These are phyloP conservation scores for Colletotrichum falcatum DNA, from an alignment of 2,329 filamentous ascomycete genomes.

Conservation along the genomic window DNA sequence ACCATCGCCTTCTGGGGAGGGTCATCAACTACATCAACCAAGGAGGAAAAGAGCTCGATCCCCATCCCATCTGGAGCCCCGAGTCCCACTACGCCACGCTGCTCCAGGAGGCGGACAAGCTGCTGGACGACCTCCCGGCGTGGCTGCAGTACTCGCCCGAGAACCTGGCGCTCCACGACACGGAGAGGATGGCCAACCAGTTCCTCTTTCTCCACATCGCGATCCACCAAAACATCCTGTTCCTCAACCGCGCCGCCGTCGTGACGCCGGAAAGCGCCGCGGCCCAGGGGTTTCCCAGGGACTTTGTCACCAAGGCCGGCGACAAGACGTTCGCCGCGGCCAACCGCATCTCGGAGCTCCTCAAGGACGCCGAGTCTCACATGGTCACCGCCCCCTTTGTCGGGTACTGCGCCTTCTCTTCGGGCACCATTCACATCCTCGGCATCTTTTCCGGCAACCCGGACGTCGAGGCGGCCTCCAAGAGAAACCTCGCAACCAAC, in stretches of 20 bases:
- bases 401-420: conserved; percentile 93
- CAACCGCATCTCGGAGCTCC: conserved; percentile 84
- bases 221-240: conserved; percentile 89
- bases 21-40: conserved; percentile 92
- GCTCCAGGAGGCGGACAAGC: conserved; percentile 76
- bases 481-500: conserved; percentile 86
- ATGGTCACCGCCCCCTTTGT: conserved; percentile 91
- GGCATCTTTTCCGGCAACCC: conserved; percentile 90
- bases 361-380: conserved; percentile 83
- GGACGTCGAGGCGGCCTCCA: conserved; percentile 79
- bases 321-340: conserved; percentile 85
- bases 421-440: conserved; percentile 93
- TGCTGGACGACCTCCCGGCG: conserved; percentile 76
- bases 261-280: conserved; percentile 74
- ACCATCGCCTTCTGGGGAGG: conserved; percentile 87
- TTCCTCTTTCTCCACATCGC: conserved; percentile 93
- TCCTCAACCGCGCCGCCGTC: conserved; percentile 89
- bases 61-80: conserved; percentile 82
- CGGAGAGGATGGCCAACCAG: conserved; percentile 88
- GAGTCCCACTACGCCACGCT: conserved; percentile 82
- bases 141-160: conserved; percentile 80
- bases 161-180: conserved; percentile 86
- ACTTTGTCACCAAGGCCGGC: conserved; percentile 82
- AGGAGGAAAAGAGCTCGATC: conserved; percentile 84
- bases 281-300: conserved; percentile 77